Percentiles rank a stretch among this genome's conserved stretches.
These are phyloP conservation scores for Clathrospora elynae DNA, from an alignment of 2,329 filamentous ascomycete species.

Conservation along the genomic window DNA sequence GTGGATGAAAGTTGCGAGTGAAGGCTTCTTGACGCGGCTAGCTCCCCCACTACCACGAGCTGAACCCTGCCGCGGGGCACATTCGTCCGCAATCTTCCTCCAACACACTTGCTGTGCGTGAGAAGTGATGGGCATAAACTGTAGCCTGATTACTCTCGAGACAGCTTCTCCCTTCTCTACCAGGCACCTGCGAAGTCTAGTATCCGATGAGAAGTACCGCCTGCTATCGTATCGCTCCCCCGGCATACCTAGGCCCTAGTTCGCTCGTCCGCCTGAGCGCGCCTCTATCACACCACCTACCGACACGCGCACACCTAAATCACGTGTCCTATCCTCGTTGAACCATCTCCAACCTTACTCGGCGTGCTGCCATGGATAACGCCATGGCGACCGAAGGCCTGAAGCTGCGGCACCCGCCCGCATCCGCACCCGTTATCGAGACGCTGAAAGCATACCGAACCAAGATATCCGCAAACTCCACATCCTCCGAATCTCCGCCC, in stretches of 20 bases:
- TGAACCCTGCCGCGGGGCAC: conserved; percentile 17
- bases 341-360: conserved; percentile 2
- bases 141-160: conserved; percentile 11
- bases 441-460: conserved; percentile 21
- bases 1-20: conserved; percentile 13
- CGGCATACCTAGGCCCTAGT: conserved; percentile 13
- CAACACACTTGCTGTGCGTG: conserved; percentile 10
- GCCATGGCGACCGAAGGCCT: conserved; percentile 40
- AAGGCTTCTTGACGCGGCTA: conserved; percentile 11
- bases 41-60: conserved; percentile 8
- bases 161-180: neutral
- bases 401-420: conserved; percentile 40
- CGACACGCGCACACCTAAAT: conserved; percentile 17
- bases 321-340: conserved; percentile 8
- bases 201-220: conserved; percentile 11
- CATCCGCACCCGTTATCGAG: conserved; percentile 28
- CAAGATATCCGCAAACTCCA: conserved; percentile 16
- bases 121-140: conserved; percentile 12
- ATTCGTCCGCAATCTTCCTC: too few species aligned
- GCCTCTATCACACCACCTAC: conserved; percentile 5
- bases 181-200: conserved; percentile 1
- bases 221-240: conserved; percentile 11
- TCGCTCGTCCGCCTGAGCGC: conserved; percentile 22
- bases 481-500: neutral
- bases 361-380: conserved; percentile 12